Conservation (phyloP, 495 filamentous ascomycete species). For the Xylaria flabelliformis region DNA sequence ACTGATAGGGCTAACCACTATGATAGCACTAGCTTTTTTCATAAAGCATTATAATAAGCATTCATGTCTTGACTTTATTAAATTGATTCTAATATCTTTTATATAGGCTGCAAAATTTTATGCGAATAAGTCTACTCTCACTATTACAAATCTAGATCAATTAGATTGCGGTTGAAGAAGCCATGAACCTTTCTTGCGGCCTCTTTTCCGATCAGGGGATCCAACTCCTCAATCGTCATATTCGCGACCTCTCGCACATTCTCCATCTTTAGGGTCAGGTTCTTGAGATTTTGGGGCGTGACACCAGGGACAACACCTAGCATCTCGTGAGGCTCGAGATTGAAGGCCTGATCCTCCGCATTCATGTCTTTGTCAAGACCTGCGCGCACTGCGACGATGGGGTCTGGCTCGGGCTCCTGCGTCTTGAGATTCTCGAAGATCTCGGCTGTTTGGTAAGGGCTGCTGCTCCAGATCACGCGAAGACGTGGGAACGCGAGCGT, state of each 20-base stretch:
- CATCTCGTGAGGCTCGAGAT: slow-evolving; percentile 81
- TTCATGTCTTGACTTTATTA: too few species aligned
- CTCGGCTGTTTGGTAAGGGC: slow-evolving; percentile 94
- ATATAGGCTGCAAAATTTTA: not conserved
- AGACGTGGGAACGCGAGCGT: slow-evolving; percentile 91
- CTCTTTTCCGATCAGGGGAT: slow-evolving; percentile 77
- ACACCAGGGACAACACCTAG: slow-evolving; percentile 83
- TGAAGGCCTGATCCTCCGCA: slow-evolving; percentile 63
- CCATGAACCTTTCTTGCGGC: slow-evolving; percentile 75
- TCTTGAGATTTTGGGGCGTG: slow-evolving; percentile 74
- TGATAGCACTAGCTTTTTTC: too few species aligned
- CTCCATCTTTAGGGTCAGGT: slow-evolving; percentile 72
- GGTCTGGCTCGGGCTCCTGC: slow-evolving; percentile 86
- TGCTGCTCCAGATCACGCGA: slow-evolving; percentile 90
- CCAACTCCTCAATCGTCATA: slow-evolving; percentile 76
- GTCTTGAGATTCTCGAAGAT: slow-evolving; percentile 95
- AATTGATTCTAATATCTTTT: not conserved
- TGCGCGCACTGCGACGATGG: slow-evolving; percentile 80
- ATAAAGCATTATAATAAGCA: too few species aligned
- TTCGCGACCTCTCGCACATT: slow-evolving; percentile 87
- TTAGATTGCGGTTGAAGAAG: slow-evolving; percentile 86
- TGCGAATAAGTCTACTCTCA: not conserved
- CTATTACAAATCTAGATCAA: slow-evolving; percentile 47
- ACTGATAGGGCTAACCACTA: too few species aligned
- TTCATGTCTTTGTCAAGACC: slow-evolving; percentile 71